Base-by-base conservation (phyloP, 306 rosid genomes). In the Begonia loranthoides region DNA sequence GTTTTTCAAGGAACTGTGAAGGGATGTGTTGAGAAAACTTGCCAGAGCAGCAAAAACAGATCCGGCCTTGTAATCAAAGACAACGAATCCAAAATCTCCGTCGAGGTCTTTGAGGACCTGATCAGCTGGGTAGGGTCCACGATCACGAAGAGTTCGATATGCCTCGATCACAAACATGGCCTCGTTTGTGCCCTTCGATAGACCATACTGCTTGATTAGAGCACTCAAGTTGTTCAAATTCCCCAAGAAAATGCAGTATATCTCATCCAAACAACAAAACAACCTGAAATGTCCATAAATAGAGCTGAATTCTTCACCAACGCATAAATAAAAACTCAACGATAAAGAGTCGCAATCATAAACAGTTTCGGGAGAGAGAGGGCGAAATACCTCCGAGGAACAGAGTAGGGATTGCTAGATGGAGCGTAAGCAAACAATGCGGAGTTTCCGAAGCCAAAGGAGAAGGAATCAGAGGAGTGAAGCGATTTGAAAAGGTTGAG, bases 81-180 rank as follows among this genome's bases (percentile, higher is more conserved):
- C 68, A 13, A 90, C 74, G 66, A 90, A 90, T 45, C 80, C 95
- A 66, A 86, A 90, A 55, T 61, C 70, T 7, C 99, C 99, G 12
- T 90, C 99, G 14, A 90, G 80, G 15, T 82, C 88, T 47, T 78
- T 80, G 13, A 90, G 81, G 60, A 90, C 99, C 61, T 90, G 95
- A 71, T 90, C 92, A 9, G 99, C 99, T 0, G 95, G 99, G 69
- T 90, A 90, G 0, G 94, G 99, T 17, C 87, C 90, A 10, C 99
- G 68, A 38, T 90, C 99, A 0, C 99, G 77, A 16, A 90, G 92
- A 10, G 99, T 90, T 70, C 82, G 60, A 17, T 86, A 90, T 21
- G 94, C 94, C 70, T 86, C 80, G 5, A 52, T 81, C 60, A 90
- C 76, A 28, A 86, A 70, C 75, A 85, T 54, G 4, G 95, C 95